Base-by-base conservation (phyloP, 2,329 filamentous ascomycete species). In the Aspergillus fumigatus region DNA sequence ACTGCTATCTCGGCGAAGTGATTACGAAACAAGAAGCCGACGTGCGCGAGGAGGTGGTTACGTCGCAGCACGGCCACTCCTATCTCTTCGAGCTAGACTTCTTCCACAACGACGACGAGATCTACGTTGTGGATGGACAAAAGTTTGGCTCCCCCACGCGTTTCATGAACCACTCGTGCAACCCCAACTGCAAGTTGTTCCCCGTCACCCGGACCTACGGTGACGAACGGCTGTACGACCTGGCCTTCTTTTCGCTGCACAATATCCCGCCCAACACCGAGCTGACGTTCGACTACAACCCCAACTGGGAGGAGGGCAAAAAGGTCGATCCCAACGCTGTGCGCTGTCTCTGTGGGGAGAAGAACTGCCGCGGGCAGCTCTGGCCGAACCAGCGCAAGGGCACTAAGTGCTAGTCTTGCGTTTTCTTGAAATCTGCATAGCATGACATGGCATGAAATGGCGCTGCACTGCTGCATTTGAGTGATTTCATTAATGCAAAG, bases 161-260 rank as follows among this genome's bases (percentile, higher is more conserved):
- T 0, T 80, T 79, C 55, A 78, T 79, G 61, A 80, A 80, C 49
- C 77, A 80, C 56, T 79, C 76, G 0, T 80, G 77, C 65, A 73
- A 75, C 21, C 77, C 77, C 0, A 81, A 80, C 51, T 77, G 75
- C 59, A 71, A 72, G 10, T 75, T 77, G 45, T 71, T 79, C 25
- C 67, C 76, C 0, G 77, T 78, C 0, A 74, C 75, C 0, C 72
- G 71, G 2, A 72, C 71, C 29, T 73, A 77, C 21, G 70, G 63
- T 1, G 77, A 79, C 35, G 56, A 68, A 0, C 66, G 69, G 0
- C 65, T 80, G 1, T 80, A 80, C 51, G 70, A 77, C 29, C 65
- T 80, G 1, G 78, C 78, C 0, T 80, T 80, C 56, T 81, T 80
- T 41, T 73, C 79, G 0, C 59, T 75, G 1, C 67, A 68, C 2